These are phyloP conservation scores for Fomitopsis pinicola DNA, from an alignment of 1,284 basidiomycete genomes.

Conservation along the genomic window DNA sequence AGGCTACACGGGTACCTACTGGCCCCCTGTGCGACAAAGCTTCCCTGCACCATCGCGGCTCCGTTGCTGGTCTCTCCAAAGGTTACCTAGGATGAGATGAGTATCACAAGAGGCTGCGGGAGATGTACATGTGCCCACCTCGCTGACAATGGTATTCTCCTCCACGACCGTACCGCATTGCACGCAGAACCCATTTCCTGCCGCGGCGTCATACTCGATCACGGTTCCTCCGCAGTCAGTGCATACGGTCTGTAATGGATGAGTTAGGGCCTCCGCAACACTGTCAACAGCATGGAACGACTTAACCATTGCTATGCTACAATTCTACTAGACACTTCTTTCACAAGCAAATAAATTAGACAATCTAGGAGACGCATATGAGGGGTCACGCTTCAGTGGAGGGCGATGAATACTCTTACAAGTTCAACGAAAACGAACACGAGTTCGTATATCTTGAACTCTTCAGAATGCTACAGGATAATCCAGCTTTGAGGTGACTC, in stretches of 20 bases:
- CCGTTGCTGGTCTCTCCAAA: conserved; percentile 94
- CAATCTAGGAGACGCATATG: background rate
- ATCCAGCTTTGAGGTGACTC: too few species aligned
- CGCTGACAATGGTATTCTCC: conserved; percentile 91
- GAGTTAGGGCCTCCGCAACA: too few species aligned
- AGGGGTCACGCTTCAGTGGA: background rate
- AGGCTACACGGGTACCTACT: conserved; percentile 56
- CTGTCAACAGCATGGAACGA: too few species aligned
- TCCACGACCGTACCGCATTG: conserved; percentile 88
- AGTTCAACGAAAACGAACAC: too few species aligned
- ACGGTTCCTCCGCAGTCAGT: conserved; percentile 74
- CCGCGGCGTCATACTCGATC: conserved; percentile 78
- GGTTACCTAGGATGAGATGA: conserved; percentile 50
- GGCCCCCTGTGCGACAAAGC: conserved; percentile 88
- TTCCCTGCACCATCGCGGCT: conserved; percentile 93
- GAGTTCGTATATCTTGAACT: too few species aligned
- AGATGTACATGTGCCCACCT: conserved; percentile 24
- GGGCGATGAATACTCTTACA: background rate
- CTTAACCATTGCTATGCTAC: background rate
- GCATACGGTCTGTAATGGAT: conserved; percentile 41
- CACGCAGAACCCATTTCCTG: conserved; percentile 81
- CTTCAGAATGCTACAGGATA: too few species aligned
- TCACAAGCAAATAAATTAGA: background rate
- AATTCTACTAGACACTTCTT: background rate
- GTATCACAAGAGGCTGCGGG: background rate